These are phyloP conservation scores for Ramichloridium luteum DNA, from an alignment of 2,329 filamentous ascomycete species.

Conservation along the genomic window DNA sequence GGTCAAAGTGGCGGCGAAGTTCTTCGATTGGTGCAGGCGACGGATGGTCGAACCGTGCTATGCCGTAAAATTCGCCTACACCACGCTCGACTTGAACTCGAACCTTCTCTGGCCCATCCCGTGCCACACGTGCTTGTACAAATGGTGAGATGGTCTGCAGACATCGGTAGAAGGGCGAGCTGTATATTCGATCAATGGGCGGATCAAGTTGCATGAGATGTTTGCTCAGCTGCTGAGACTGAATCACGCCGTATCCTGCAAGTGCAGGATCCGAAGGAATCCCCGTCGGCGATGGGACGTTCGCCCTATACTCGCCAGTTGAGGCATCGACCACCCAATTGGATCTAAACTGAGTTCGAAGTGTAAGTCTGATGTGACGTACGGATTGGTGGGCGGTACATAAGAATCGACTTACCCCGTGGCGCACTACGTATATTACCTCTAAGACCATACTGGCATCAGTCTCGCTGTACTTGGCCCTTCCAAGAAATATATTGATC, in stretches of 20 bases:
- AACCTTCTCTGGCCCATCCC: slow-evolving; percentile 13
- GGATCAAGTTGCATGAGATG: slow-evolving; percentile 52
- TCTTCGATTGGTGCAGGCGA: slow-evolving; percentile 52
- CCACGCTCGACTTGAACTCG: slow-evolving; percentile 29
- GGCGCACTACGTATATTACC: slow-evolving; percentile 37
- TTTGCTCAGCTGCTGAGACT: slow-evolving; percentile 62
- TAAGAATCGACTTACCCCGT: slow-evolving; percentile 37
- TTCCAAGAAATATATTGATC: too few relatives aligned
- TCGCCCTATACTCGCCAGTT: slow-evolving; percentile 65
- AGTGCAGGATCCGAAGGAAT: slow-evolving; percentile 80
- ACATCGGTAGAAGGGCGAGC: slow-evolving; percentile 76
- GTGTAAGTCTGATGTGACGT: slow-evolving; percentile 1
- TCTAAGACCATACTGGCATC: slow-evolving; percentile 32
- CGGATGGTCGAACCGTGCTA: slow-evolving; percentile 75
- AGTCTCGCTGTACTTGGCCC: too few relatives aligned
- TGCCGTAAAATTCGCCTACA: slow-evolving; percentile 77
- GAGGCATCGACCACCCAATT: slow-evolving; percentile 76
- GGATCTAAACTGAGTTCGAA: slow-evolving; percentile 59
- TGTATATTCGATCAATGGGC: slow-evolving; percentile 65
- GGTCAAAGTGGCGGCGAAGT: slow-evolving; percentile 57
- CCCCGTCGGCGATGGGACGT: slow-evolving; percentile 69
- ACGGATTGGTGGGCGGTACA: slow-evolving; percentile 1
- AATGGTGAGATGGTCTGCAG: slow-evolving; percentile 71
- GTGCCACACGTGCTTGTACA: slow-evolving; percentile 37
- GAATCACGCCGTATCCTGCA: slow-evolving; percentile 72